Evolutionary conservation across 768 basidiomycete species (phyloP), one percentile per base, ranked within the genome.

Genomic region (Cystofilobasidium ferigula): DNA sequence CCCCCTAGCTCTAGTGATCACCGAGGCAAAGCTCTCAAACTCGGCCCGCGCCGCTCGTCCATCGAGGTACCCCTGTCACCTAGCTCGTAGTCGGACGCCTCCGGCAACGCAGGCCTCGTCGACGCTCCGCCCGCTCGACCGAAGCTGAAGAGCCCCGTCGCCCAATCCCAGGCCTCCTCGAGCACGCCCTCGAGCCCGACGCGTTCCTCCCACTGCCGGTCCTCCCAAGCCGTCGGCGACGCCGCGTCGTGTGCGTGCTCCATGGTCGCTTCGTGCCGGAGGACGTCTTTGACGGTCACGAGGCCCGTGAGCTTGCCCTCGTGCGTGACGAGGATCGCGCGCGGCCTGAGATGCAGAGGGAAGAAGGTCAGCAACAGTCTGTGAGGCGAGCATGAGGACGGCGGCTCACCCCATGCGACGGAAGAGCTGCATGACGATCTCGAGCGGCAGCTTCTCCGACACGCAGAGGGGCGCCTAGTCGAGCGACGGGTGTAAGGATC

Each of bases 361-460:
- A 34, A 40, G 54, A 47, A n/a, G 62, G 54, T 10, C 30, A 36
- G n/a, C 35, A 51, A 42, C 48, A 63, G 40, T 5, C 35, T 7
- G 28, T 8, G 34, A 4, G 14, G 2, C 32, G 30, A 58, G 24
- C n/a, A 36, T 38, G 7, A 0, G 16, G 28, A 35, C 16, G n/a
- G 51, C 36, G 16, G 26, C 0, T 18, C 72, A 95, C 95, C 95
- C 95, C 87, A 99, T 89, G 54, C 90, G 83, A 74, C 94, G 89
- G 81, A 98, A 99, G 32, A 99, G 78, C 73, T 99, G 91, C 87
- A 95, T 90, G 10, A 93, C 90, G 62, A 97, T 91, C 75, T 99
- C 95, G 48, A 99, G 79, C 0, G 92, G 91, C 45, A 95, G 81
- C 69, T 89, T 88, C 1, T 91, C 86, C 8, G 91, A 86, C 14